Conservation (phyloP, 306 rosid genomes). For the Acacia crassicarpa region DNA sequence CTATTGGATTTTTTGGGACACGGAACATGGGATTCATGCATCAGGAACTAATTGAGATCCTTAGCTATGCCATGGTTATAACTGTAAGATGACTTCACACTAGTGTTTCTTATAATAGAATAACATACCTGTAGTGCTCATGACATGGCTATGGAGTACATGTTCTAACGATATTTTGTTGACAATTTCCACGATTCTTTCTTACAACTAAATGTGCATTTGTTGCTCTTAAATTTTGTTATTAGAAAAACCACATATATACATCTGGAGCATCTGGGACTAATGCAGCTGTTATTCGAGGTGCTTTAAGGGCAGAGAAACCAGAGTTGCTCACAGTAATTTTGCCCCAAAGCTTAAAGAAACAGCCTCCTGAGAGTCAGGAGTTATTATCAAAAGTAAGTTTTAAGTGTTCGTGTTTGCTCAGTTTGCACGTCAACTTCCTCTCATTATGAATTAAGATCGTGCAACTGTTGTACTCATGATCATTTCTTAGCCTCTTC, state of each 20-base stretch:
- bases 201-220: conserved; percentile 26
- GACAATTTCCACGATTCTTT: neutral
- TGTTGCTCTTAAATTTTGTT: conserved; percentile 31
- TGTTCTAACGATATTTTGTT: conserved; percentile 21
- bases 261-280: conserved; percentile 99
- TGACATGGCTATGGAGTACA: conserved; percentile 16
- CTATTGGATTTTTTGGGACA: conserved; percentile 97
- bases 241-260: conserved; percentile 91
- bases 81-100: conserved; percentile 65
- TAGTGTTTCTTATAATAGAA: conserved; percentile 5
- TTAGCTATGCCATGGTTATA: conserved; percentile 99
- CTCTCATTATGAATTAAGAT: neutral
- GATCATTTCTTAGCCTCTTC: neutral
- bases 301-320: conserved; percentile 98
- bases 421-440: neutral
- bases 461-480: neutral
- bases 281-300: conserved; percentile 99
- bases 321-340: conserved; percentile 97
- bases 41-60: conserved; percentile 96
- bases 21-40: conserved; percentile 99
- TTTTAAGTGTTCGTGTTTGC: conserved; percentile 18
- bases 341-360: conserved; percentile 94
- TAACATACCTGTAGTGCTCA: conserved; percentile 29
- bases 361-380: conserved; percentile 99
- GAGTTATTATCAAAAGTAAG: conserved; percentile 93